These are phyloP conservation scores for Chlamydomonas sp. DNA, from an alignment of 139 green algal genomes.

Conservation along the genomic window DNA sequence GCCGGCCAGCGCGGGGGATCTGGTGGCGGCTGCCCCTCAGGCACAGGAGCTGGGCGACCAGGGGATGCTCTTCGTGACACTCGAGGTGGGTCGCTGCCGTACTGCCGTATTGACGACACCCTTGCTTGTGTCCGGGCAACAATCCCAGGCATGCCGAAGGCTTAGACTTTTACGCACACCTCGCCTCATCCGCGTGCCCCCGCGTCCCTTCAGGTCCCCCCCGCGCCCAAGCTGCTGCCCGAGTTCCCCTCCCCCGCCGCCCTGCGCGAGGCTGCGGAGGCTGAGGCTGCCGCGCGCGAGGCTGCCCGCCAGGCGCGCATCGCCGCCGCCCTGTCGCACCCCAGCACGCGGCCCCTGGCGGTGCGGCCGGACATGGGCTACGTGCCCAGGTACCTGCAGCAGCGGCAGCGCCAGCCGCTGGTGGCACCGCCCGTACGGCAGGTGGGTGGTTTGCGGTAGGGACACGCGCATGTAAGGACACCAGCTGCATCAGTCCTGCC, in stretches of 20 bases:
- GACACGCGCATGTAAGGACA: too few relatives aligned
- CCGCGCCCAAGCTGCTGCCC: slow-evolving; percentile 30
- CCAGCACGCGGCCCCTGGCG: slow-evolving; percentile 2
- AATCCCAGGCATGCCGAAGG: too few relatives aligned
- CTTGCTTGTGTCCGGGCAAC: too few relatives aligned
- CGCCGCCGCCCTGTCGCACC: neutral
- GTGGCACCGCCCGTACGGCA: neutral
- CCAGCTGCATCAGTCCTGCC: too few relatives aligned
- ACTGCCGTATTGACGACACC: too few relatives aligned
- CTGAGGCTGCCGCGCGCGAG: neutral
- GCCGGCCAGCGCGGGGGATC: neutral
- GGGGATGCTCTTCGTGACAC: slow-evolving; percentile 17
- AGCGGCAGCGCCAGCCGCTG: slow-evolving; percentile 18
- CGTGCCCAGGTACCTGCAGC: slow-evolving; percentile 29
- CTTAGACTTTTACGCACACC: too few relatives aligned
- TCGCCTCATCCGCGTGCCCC: neutral
- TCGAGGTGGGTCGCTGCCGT: neutral
- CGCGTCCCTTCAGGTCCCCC: neutral
- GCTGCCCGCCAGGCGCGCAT: slow-evolving; percentile 12
- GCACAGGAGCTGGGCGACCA: neutral
- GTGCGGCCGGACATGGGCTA: slow-evolving; percentile 29
- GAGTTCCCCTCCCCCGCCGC: slow-evolving; percentile 22
- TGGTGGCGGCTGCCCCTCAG: neutral
- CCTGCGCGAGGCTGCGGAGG: slow-evolving; percentile 3
- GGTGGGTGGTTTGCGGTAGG: too few relatives aligned